Evolutionary conservation across 495 filamentous ascomycete species (phyloP), one percentile per base, ranked within the genome.

Genomic region (Apiosordaria backusii): DNA sequence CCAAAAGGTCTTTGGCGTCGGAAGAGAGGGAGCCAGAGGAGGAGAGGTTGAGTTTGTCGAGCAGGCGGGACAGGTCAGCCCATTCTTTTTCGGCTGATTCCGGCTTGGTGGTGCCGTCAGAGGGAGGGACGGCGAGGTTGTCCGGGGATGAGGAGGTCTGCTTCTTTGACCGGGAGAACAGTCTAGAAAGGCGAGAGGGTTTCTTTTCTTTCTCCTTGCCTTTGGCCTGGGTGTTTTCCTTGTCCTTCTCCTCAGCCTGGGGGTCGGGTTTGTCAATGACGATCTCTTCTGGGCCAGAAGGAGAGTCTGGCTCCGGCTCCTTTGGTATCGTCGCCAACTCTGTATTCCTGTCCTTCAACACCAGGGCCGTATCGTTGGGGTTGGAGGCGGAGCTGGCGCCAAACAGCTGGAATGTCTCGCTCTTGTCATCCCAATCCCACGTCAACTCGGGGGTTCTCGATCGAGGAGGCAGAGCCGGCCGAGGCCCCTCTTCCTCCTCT

Each of bases 41-140:
- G 24, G 61, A 19, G 54, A 50, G 22, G 60, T 29, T n/a, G 65
- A 97, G 83, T 21, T 89, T 80, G 75, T 94, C 89, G 24, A 97
- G 87, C 7, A 93, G 85, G 19, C 83, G 83, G 57, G 85, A 85
- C 67, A 97, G 84, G 68, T 97, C 95, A 57, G 89, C 84, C 64
- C 86, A 82, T 73, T 97, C 91, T 64, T 84, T 80, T 5, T 81
- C 72, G 22, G 55, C 18, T 24, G 61, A 50, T 4, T 50, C 7
- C 35, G 35, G 35, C 35, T 45, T 45, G 35, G 35, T 45, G 5
- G 35, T 45, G 23, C 40, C 26, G 19, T 35, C 7, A 19, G 79
- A 72, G 58, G 77, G 65, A 21, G 75, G 73, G 26, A 73, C 65
- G 64, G 72, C 63, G 65, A 70, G 55, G 70, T 63, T 66, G 70